Conservation (phyloP, 2,329 filamentous ascomycete species). For the Capronia coronata region DNA sequence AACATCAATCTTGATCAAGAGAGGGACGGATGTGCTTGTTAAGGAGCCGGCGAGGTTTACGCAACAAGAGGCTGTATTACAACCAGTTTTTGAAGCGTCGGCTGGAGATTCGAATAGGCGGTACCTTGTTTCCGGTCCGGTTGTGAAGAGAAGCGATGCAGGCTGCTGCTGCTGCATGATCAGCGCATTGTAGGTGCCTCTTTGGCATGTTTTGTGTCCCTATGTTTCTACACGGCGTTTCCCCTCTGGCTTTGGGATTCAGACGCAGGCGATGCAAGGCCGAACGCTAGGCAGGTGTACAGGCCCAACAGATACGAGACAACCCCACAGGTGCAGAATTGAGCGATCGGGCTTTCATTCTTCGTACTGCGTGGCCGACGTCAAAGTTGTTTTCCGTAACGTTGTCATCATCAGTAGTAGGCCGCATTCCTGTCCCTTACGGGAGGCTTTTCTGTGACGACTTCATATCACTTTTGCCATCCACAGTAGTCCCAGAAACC, state of each 20-base stretch:
- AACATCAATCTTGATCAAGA: conserved; percentile 96
- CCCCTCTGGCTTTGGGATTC: neutral
- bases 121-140: neutral
- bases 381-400: too few relatives aligned
- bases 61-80: neutral
- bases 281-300: neutral
- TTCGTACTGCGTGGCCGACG: neutral
- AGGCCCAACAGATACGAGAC: neutral
- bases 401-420: too few relatives aligned
- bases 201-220: neutral
- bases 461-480: too few relatives aligned
- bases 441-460: too few relatives aligned
- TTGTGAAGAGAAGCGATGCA: neutral
- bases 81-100: neutral
- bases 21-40: conserved; percentile 89
- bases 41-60: conserved; percentile 31
- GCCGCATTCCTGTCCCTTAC: too few relatives aligned
- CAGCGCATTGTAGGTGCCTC: neutral
- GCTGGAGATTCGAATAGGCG: neutral
- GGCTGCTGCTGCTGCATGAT: neutral
- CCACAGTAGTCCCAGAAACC: too few relatives aligned
- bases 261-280: neutral
- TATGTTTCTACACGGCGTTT: neutral
- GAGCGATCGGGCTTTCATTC: too few relatives aligned
- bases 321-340: neutral